Base-by-base conservation (phyloP, 495 filamentous ascomycete genomes). In the Aspergillus avenaceus region DNA sequence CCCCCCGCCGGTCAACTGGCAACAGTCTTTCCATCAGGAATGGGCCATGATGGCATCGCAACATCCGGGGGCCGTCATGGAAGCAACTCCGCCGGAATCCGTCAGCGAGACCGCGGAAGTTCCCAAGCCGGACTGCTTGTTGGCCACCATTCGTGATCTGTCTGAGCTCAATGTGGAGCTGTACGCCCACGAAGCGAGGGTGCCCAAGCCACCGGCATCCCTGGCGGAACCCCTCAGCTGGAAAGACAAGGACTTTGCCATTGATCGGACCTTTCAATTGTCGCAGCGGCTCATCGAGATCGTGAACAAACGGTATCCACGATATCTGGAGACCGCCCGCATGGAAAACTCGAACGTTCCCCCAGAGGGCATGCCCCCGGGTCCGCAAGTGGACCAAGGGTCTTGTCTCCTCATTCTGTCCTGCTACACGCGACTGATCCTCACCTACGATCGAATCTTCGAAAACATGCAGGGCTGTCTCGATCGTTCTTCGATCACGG, bases 241-340 rank as follows among this genome's bases (percentile, higher is more conserved):
- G 47, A 50, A 50, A 22, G 31, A 50, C 38, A 50, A 50, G 29
- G 47, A 50, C 36, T 50, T 50, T 11, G 38, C 47, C 7, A 50
- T 50, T 18, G 47, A 50, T 31, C 25, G 23, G 36, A 50, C 47
- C n/a, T 42, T 50, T 36, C 38, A 50, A 27, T 41, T 50, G 18
- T 50, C 47, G 18, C 47, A 50, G 47, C 47, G 47, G 25, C 23
- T 50, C 3, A 50, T 50, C 19, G 47, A 50, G 41, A 29, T 43
- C 36, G 22, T 50, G 21, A 31, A 50, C 38, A 44, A 42, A 14
- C 47, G 25, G 23, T 50, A 50, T 9, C 47, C 37, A 11, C 47
- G 47, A 12, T 21, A 43, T 43, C 29, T 23, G 13, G 36, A 50
- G 26, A 41, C 38, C 24, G 36, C 36, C 36, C 36, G 36, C 36